These are phyloP conservation scores for Mortierella sp. DNA, from an alignment of 371 early-diverging fungal genomes.

Conservation along the genomic window DNA sequence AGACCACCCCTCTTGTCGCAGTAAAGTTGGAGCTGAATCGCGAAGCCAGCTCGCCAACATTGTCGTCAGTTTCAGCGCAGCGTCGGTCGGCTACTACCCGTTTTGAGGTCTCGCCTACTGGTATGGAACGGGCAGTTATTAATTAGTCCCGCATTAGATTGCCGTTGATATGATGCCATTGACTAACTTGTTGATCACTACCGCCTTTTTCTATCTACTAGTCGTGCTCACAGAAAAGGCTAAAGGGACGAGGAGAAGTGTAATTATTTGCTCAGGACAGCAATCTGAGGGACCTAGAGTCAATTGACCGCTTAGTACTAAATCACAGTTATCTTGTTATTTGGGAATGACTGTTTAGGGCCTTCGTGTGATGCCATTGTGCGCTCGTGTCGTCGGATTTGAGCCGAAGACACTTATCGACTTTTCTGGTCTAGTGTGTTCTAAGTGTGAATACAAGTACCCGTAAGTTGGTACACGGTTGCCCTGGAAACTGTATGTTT, in stretches of 20 bases:
- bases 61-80: no score
- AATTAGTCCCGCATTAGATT: no score
- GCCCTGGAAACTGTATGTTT: background rate
- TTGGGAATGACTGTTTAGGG: constrained; percentile 7
- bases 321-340: background rate
- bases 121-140: background rate
- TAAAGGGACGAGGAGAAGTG: background rate
- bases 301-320: background rate
- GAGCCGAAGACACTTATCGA: constrained; percentile 16
- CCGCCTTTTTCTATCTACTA: background rate
- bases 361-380: constrained; percentile 4
- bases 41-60: no score
- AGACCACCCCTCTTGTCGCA: no score
- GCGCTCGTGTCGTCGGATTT: constrained; percentile 16
- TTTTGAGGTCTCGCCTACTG: background rate
- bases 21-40: no score
- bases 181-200: background rate
- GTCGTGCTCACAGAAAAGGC: background rate
- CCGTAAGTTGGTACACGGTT: constrained; percentile 16
- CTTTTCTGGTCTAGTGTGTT: constrained; percentile 20
- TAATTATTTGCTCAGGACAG: background rate
- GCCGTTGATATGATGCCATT: no score
- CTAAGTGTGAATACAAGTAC: background rate
- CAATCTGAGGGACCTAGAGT: background rate
- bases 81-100: background rate